Conservation (phyloP, 1,139 yeast species). For the Oligophagozyma castellii region DNA sequence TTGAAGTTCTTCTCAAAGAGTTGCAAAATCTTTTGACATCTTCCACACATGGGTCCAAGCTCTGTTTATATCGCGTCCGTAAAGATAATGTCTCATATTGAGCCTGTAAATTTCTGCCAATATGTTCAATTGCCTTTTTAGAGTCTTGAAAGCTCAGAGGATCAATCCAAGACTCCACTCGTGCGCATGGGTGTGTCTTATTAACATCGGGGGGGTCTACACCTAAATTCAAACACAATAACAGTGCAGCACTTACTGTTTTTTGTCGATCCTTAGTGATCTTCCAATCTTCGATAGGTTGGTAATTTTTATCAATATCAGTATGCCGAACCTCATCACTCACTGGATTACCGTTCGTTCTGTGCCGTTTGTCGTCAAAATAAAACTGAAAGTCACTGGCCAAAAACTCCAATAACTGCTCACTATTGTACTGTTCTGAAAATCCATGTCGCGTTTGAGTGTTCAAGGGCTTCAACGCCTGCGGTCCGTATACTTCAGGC, state of each 20-base stretch:
- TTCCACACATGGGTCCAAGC: slow-evolving; percentile 89
- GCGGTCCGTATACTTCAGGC: slow-evolving; percentile 23
- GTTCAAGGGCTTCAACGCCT: slow-evolving; percentile 32
- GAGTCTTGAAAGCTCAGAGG: slow-evolving; percentile 76
- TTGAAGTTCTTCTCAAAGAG: slow-evolving; percentile 76
- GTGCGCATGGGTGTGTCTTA: slow-evolving; percentile 90
- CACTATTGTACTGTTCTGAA: slow-evolving; percentile 49
- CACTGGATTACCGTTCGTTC: slow-evolving; percentile 80
- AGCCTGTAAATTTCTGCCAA: slow-evolving; percentile 74
- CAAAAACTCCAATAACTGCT: slow-evolving; percentile 48
- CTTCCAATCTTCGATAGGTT: slow-evolving; percentile 82
- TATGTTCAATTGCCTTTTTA: slow-evolving; percentile 81
- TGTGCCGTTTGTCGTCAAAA: slow-evolving; percentile 82
- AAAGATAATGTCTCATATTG: slow-evolving; percentile 85
- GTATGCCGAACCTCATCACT: slow-evolving; percentile 35
- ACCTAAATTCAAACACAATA: slow-evolving; percentile 80
- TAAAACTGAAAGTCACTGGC: slow-evolving; percentile 69
- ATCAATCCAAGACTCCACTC: slow-evolving; percentile 87
- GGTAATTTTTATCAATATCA: slow-evolving; percentile 39
- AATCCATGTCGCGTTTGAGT: slow-evolving; percentile 68
- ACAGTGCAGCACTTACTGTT: slow-evolving; percentile 89
- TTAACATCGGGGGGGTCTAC: slow-evolving; percentile 96
- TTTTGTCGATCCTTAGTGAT: slow-evolving; percentile 79
- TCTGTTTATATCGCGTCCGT: slow-evolving; percentile 80
- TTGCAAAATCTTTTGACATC: slow-evolving; percentile 89